Conservation (phyloP, 1,284 basidiomycete genomes). For the Naganishia sp. region DNA sequence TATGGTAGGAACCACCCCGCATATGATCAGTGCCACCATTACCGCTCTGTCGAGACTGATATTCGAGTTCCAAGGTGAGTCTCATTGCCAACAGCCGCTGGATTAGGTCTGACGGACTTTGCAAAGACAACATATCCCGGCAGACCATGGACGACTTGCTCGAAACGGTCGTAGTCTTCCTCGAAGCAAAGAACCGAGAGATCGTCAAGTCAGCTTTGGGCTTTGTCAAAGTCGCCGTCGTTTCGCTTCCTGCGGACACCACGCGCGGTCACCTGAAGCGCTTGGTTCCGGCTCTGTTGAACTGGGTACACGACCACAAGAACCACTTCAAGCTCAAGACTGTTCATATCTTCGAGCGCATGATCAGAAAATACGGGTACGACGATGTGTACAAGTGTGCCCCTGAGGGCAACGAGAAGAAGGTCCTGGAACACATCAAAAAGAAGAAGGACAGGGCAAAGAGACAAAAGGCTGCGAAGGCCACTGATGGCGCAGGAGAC, state of each 20-base stretch:
- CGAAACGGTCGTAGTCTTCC: slow-evolving; percentile 82
- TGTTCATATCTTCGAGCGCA: slow-evolving; percentile 92
- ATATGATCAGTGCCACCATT: slow-evolving; percentile 97
- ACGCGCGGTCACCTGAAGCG: slow-evolving; percentile 73
- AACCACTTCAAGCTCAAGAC: slow-evolving; percentile 99
- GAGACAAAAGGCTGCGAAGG: slow-evolving; percentile 63
- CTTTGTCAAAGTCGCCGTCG: slow-evolving; percentile 89
- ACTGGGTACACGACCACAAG: slow-evolving; percentile 95
- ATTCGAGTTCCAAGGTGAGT: slow-evolving; percentile 90
- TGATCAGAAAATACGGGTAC: slow-evolving; percentile 88
- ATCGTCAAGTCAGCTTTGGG: slow-evolving; percentile 96
- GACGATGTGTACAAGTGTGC: slow-evolving; percentile 66
- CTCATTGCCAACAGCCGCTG: not conserved
- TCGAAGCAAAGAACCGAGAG: slow-evolving; percentile 90
- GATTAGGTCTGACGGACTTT: slow-evolving; percentile 9
- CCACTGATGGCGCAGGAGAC: slow-evolving; percentile 58
- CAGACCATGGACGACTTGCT: slow-evolving; percentile 85
- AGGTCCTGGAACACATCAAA: slow-evolving; percentile 83
- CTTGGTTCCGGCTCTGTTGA: slow-evolving; percentile 81
- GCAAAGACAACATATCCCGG: slow-evolving; percentile 67
- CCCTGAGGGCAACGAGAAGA: slow-evolving; percentile 70
- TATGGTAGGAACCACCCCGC: slow-evolving; percentile 86
- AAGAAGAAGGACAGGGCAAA: slow-evolving; percentile 90
- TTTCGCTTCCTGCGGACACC: slow-evolving; percentile 72
- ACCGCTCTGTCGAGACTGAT: slow-evolving; percentile 90